Base-by-base conservation (phyloP, 805 yeast species). In the Monosporozyma yasuniensis region DNA sequence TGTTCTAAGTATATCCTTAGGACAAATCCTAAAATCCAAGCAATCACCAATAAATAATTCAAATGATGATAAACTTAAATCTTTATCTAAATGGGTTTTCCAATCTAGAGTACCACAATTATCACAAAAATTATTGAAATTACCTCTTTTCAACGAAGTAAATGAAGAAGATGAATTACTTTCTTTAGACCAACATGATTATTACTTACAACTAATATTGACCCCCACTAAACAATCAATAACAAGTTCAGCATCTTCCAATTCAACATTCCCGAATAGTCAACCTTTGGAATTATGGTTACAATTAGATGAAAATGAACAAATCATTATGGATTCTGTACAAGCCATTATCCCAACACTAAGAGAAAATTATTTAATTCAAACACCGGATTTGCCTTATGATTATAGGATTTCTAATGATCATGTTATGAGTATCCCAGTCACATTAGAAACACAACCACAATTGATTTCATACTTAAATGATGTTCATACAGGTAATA, bases 381-480 rank as follows among this genome's bases (percentile, higher is more conserved):
- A 60, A 47, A 56, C 63, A 3, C 64, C 68, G 16, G 53, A 56
- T 9, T 41, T 56, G 11, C 49, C 57, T 2, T 54, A 57, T 48
- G 70, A 66, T 50, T 59, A 52, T 41, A 59, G 58, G 46, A 47
- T 51, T 4, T 35, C 50, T 1, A 22, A 37, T 4, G 56, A 53
- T 23, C 39, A 46, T 10, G 23, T 51, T 11, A 18, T 45, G 3
- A 46, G 42, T 41, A 44, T 51, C 2, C 28, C 49, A 9, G 45
- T 42, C 19, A 39, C 44, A 18, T 25, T 58, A 54, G 58, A 55
- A 16, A 80, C 77, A 57, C 75, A 48, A 28, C 18, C 47, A 19
- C 27, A 32, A 12, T 25, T 38, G 10, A 44, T 27, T 8, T 12
- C 37, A 28, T 47, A 11, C 14, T 42, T 47, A 4, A 41, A 47